These are phyloP conservation scores for Blastobotrys elegans DNA, from an alignment of 1,139 yeast genomes.

Conservation along the genomic window DNA sequence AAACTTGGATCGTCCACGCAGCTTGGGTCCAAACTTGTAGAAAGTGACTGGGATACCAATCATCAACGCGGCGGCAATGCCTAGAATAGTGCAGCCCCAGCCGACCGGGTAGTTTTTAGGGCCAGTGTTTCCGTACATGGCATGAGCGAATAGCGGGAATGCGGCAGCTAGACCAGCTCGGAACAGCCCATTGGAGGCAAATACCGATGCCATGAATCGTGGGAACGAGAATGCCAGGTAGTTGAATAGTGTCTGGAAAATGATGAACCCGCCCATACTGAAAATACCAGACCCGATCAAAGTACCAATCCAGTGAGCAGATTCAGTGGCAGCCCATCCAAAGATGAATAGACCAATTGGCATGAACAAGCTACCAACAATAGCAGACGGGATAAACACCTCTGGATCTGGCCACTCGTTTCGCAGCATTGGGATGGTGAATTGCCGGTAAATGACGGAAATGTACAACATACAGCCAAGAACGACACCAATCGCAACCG, in stretches of 20 bases:
- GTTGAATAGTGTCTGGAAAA: slow-evolving; percentile 67
- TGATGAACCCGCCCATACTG: slow-evolving; percentile 67
- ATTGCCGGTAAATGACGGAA: slow-evolving; percentile 3
- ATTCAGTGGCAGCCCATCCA: slow-evolving; percentile 49
- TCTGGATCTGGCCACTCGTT: slow-evolving; percentile 38
- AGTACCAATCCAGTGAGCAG: slow-evolving; percentile 66
- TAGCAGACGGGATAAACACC: slow-evolving; percentile 32
- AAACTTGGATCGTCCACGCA: slow-evolving; percentile 39
- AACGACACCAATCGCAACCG: slow-evolving; percentile 43
- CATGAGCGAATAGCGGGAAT: slow-evolving; percentile 57
- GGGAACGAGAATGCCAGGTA: slow-evolving; percentile 74
- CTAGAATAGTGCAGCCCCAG: slow-evolving; percentile 51
- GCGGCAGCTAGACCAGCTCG: slow-evolving; percentile 54
- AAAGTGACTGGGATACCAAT: slow-evolving; percentile 34
- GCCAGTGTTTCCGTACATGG: slow-evolving; percentile 45
- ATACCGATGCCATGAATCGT: slow-evolving; percentile 58
- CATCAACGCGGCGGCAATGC: slow-evolving; percentile 41
- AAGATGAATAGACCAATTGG: slow-evolving; percentile 47
- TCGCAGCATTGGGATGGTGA: slow-evolving; percentile 8
- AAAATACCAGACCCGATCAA: slow-evolving; percentile 60
- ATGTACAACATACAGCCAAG: slow-evolving; percentile 21
- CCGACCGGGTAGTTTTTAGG: slow-evolving; percentile 49
- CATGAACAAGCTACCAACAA: slow-evolving; percentile 49
- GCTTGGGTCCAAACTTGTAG: slow-evolving; percentile 43
- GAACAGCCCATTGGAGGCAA: slow-evolving; percentile 51